Evolutionary conservation across 1,139 yeast species (phyloP), one percentile per base, ranked within the genome.

Genomic region (Kodamaea fungicola): DNA sequence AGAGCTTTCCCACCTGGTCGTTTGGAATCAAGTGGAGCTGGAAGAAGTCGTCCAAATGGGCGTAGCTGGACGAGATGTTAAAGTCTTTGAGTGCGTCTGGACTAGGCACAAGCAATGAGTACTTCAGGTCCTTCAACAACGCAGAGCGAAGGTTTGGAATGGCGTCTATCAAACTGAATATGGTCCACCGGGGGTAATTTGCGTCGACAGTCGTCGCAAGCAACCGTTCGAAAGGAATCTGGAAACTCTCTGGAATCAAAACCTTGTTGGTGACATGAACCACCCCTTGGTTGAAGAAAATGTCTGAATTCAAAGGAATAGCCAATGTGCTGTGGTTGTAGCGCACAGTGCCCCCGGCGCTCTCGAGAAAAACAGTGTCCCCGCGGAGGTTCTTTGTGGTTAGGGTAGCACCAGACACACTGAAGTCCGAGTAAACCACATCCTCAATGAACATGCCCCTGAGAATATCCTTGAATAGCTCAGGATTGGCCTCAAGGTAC

Each of bases 271-370:
- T 64, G 2, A 90, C 78, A 54, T 89, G 97, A 2, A 87, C 76
- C 0, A 90, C 96, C 1, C 97, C 98, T 52, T 84, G 83, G 43
- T 77, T 80, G 55, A 86, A 90, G 12, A 92, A 56, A 7, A 88
- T 71, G 55, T 92, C 97, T 2, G 79, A 67, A 42, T 78, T 72
- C 35, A 70, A 66, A 0, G 69, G 67, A 2, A 70, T 40, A 8
- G 58, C 42, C 8, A 68, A 35, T 6, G 42, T 36, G 2, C 70
- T 60, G 28, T 50, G 46, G 44, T 67, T 64, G 40, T 48, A 62
- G 28, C 16, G 45, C 32, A 50, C 64, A 23, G 62, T 64, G 24
- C 60, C 49, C 13, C 42, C 43, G 3, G 43, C 42, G 28, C 49
- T 44, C 13, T 47, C 45, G 6, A 63, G 49, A 3, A 41, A 40